Evolutionary conservation across 495 filamentous ascomycete species (phyloP).

Genomic region (Xylaria bambusicola): DNA sequence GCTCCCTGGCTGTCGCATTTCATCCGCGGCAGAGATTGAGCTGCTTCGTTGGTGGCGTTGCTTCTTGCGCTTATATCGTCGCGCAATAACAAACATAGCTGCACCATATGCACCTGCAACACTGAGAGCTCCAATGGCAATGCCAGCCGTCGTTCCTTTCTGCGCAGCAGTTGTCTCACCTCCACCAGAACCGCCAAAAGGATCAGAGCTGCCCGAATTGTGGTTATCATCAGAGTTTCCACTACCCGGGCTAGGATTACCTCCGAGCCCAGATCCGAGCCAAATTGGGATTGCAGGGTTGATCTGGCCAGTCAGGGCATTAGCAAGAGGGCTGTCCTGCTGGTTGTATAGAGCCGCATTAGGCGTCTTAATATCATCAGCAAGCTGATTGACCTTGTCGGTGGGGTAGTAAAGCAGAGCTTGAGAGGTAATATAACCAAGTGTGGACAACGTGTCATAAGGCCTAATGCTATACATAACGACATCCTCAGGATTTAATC

Average conservation of each 20-base stretch:
- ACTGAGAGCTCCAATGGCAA: conserved; percentile 73
- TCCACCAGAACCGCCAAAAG: conserved; percentile 40
- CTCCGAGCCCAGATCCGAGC: conserved; percentile 53
- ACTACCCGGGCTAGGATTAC: conserved; percentile 26
- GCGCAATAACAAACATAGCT: conserved; percentile 96
- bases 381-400: conserved; percentile 62
- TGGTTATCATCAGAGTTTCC: conserved; percentile 25
- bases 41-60: conserved; percentile 75
- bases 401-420: conserved; percentile 73
- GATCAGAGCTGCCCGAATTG: conserved; percentile 34
- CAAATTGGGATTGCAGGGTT: conserved; percentile 80
- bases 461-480: conserved; percentile 74
- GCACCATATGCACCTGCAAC: conserved; percentile 92
- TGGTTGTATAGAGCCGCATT: conserved; percentile 73
- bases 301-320: conserved; percentile 74
- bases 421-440: conserved; percentile 83
- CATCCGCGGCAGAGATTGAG: conserved; percentile 58
- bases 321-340: conserved; percentile 51
- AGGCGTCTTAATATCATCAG: conserved; percentile 66
- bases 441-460: conserved; percentile 66
- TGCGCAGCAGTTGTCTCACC: conserved; percentile 54
- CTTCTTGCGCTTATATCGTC: conserved; percentile 88
- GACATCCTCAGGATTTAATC: conserved; percentile 52
- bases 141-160: conserved; percentile 77
- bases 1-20: conserved; percentile 60